Evolutionary conservation across 2,329 filamentous ascomycete species (phyloP), one percentile per base, ranked within the genome.

Genomic region (Xylariaceae sp.): DNA sequence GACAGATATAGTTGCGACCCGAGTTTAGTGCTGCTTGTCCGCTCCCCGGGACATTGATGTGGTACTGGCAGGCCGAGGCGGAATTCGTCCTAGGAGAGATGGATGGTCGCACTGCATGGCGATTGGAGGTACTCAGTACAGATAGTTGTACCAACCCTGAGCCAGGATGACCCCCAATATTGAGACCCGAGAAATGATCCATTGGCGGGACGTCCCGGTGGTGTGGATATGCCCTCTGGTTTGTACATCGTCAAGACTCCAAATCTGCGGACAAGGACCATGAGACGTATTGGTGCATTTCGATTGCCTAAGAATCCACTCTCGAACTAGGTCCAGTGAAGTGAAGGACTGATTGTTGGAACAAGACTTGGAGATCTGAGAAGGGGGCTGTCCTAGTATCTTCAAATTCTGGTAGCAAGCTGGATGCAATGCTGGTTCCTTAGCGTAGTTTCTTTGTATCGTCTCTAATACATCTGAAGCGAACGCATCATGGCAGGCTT

Each of bases 201-300:
- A 63, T 63, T 61, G 58, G 61, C 61, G 61, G 61, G 58, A 63
- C 55, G 61, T 54, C 54, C 61, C 61, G 61, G 48, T 58, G 55
- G 58, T 56, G 61, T 63, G 61, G 61, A 59, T 61, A 59, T 54
- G 44, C 58, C 51, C 47, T 56, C 47, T 44, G 12, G 39, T 41
- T 55, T 50, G 60, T 60, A 53, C 50, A 16, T 33, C 40, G 48
- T 48, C 41, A 47, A 40, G 48, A n/a, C 36, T 43, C 29, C 17
- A 8, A 47, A 6, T 44, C 40, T 48, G 36, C 41, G 28, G 26
- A 26, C 39, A 29, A 12, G 17, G 17, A n/a, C 28, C 21, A 14
- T 19, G 14, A 23, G 17, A 49, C 16, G 9, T 23, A 12, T 26
- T 40, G 28, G 48, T 48, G 33, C 16, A 36, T 29, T 40, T 41